A percentile compares a stretch with the other conserved stretches of the same genome.
Evolutionary conservation across 2,329 filamentous ascomycete genomes (phyloP).

Genomic region (Mycogone perniciosa): DNA sequence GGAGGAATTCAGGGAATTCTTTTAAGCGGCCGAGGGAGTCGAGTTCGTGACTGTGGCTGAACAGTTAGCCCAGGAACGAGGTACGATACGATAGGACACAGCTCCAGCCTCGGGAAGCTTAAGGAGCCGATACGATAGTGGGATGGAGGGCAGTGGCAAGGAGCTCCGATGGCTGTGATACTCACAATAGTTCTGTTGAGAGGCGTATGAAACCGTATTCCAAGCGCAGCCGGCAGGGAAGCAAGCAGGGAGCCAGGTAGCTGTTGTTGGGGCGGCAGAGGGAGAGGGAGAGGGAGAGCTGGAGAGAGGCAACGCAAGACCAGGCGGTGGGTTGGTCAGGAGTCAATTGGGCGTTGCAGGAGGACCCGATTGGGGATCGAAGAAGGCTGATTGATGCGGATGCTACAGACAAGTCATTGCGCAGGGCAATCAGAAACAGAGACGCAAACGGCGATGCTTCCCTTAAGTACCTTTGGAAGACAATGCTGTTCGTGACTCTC

Average conservation of each 20-base stretch:
- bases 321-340: neutral
- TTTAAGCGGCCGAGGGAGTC: neutral
- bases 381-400: neutral
- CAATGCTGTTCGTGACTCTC: slow-evolving; percentile 11
- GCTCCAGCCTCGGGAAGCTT: too few species aligned
- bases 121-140: too few species aligned
- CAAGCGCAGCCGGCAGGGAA: too few species aligned
- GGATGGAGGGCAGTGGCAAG: too few species aligned
- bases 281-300: slow-evolving; percentile 1
- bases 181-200: too few species aligned
- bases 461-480: slow-evolving; percentile 12
- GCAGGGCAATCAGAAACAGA: neutral
- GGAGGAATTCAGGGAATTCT: neutral
- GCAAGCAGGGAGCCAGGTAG: too few species aligned
- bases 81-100: too few species aligned
- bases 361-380: neutral
- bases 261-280: slow-evolving; percentile 2
- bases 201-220: too few species aligned
- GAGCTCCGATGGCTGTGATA: too few species aligned
- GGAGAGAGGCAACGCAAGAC: neutral
- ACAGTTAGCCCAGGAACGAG: too few species aligned
- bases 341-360: slow-evolving; percentile 6
- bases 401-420: slow-evolving; percentile 3
- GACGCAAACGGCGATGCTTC: slow-evolving; percentile 9
- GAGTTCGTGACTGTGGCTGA: too few species aligned